Conservation (phyloP, 768 basidiomycete genomes). For the Auricularia auricula-judae region DNA sequence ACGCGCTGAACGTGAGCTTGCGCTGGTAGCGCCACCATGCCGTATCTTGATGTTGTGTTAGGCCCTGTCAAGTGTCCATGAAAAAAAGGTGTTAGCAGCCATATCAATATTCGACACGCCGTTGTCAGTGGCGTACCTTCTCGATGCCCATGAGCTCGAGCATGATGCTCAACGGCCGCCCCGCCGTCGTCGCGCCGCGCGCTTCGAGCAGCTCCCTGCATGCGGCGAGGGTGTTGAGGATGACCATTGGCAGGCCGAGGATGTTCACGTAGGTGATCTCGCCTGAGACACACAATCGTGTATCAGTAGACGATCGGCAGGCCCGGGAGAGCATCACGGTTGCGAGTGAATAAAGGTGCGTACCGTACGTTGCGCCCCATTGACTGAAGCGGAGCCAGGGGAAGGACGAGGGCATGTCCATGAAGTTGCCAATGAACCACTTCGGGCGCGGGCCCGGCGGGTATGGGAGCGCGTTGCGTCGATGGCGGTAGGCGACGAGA, state of each 20-base stretch:
- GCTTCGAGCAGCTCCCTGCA: not conserved
- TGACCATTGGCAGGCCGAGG: not conserved
- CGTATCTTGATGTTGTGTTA: not conserved
- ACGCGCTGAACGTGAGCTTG: not conserved
- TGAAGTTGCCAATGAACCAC: not conserved
- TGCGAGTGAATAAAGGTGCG: too few species aligned
- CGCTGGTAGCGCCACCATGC: not conserved
- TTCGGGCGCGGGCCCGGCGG: not conserved
- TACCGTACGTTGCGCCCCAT: not conserved
- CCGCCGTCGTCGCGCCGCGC: not conserved
- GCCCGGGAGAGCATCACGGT: not conserved
- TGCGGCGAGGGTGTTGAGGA: slow-evolving; percentile 2
- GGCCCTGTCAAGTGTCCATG: not conserved
- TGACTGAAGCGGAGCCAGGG: not conserved
- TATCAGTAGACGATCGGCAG: not conserved
- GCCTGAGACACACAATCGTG: not conserved
- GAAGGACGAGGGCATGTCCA: not conserved
- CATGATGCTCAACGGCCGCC: slow-evolving; percentile 2
- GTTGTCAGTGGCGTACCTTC: not conserved
- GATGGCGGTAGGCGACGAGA: not conserved
- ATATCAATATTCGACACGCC: not conserved
- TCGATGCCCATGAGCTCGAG: not conserved
- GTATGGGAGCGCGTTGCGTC: not conserved
- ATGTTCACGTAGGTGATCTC: not conserved
- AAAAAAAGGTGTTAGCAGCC: not conserved